phyloP scores from a whole-genome alignment of 768 basidiomycete genomes.

The Phaffia australis region DNA sequence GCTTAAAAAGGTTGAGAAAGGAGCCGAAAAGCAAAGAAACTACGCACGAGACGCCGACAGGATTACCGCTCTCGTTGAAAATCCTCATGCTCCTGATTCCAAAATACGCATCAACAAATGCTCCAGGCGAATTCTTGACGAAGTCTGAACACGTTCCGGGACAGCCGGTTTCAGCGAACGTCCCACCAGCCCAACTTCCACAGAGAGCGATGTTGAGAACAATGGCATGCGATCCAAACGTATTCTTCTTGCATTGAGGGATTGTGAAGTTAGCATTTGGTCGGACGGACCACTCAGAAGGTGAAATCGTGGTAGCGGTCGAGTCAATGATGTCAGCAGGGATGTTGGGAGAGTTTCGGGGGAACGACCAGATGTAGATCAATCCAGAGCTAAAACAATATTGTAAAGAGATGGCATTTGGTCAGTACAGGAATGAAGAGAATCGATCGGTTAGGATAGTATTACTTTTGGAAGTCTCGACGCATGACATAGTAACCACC shows the following conservation, averaged over 20 bases:
- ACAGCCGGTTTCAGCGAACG: constrained; percentile 31
- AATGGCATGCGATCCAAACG: constrained; percentile 44
- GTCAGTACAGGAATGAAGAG: neutral
- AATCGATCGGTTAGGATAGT: neutral
- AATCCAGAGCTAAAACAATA: constrained; percentile 34
- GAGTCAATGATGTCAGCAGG: constrained; percentile 40
- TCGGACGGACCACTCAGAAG: constrained; percentile 31
- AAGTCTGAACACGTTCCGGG: constrained; percentile 42
- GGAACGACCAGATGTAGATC: constrained; percentile 56
- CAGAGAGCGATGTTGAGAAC: constrained; percentile 41
- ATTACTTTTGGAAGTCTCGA: constrained; percentile 34
- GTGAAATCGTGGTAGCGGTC: constrained; percentile 22
- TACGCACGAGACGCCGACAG: neutral
- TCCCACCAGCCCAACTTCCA: constrained; percentile 33
- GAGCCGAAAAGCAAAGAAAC: neutral
- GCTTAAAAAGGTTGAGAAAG: neutral
- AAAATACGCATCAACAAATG: constrained; percentile 59
- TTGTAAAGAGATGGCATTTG: neutral
- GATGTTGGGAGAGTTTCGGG: constrained; percentile 42
- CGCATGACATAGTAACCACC: constrained; percentile 56
- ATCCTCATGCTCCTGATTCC: constrained; percentile 53
- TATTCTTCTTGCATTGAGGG: constrained; percentile 30
- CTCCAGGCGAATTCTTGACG: constrained; percentile 51
- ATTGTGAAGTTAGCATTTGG: constrained; percentile 35
- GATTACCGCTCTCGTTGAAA: constrained; percentile 38